Evolutionary conservation across 2,329 filamentous ascomycete genomes (phyloP).

Genomic region (Fusarium falciforme): DNA sequence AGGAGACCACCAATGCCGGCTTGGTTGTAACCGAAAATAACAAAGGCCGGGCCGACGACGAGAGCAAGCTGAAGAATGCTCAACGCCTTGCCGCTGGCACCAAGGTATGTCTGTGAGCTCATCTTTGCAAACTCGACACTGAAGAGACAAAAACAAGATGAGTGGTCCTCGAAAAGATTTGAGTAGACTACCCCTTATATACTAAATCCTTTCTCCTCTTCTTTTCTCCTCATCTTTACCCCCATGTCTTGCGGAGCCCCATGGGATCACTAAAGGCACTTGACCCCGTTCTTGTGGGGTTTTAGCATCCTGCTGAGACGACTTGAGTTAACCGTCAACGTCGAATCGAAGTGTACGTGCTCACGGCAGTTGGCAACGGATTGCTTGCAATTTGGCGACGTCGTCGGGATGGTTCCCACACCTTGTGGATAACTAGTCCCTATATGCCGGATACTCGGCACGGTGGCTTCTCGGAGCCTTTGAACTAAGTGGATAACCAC

Average conservation of each 20-base stretch:
- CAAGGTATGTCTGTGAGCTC: constrained; percentile 45
- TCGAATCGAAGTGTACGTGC: background rate
- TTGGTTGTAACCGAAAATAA: constrained; percentile 69
- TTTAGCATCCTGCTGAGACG: constrained; percentile 5
- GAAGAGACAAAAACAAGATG: background rate
- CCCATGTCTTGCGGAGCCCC: constrained; percentile 32
- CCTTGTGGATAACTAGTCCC: background rate
- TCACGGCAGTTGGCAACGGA: background rate
- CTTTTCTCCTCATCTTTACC: background rate
- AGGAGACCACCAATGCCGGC: constrained; percentile 78
- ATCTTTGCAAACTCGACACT: constrained; percentile 5
- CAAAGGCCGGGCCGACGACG: constrained; percentile 57
- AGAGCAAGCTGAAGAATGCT: constrained; percentile 53
- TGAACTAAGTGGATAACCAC: constrained; percentile 5
- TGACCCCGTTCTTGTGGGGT: constrained; percentile 27
- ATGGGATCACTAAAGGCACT: constrained; percentile 21
- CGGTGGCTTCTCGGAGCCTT: constrained; percentile 34
- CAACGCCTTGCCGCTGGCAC: constrained; percentile 51
- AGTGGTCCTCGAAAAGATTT: too few species aligned
- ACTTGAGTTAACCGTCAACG: background rate
- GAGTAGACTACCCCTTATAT: background rate
- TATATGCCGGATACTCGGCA: constrained; percentile 31
- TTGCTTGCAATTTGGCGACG: background rate
- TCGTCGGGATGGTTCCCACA: background rate
- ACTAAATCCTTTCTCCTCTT: background rate